Conservation (phyloP, 495 filamentous ascomycete species). For the Penicillium angulare region DNA sequence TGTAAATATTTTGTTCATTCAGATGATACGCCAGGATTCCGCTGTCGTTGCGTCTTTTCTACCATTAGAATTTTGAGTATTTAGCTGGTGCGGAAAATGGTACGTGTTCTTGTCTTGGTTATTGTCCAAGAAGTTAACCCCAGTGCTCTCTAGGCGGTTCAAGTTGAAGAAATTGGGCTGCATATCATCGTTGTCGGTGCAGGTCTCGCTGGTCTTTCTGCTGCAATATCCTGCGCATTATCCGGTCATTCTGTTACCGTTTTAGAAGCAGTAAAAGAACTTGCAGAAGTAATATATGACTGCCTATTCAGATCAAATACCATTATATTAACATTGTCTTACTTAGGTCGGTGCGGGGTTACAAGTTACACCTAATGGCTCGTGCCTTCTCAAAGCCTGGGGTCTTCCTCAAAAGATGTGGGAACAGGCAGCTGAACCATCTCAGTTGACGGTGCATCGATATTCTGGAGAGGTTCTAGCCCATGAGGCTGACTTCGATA, state of each 20-base stretch:
- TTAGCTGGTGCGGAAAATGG: background rate
- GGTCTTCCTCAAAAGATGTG: background rate
- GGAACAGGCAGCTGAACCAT: too few species aligned
- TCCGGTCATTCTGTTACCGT: background rate
- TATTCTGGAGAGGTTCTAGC: conserved; percentile 45
- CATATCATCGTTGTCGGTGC: background rate
- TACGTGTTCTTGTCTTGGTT: background rate
- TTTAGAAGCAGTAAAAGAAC: background rate
- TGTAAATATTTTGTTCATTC: background rate
- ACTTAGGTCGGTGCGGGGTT: background rate
- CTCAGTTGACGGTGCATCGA: background rate
- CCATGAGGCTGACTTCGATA: conserved; percentile 46
- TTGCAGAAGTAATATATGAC: background rate
- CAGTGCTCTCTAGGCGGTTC: background rate
- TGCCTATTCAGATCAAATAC: background rate
- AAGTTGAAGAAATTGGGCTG: too few species aligned
- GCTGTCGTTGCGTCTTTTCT: background rate
- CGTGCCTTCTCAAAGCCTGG: background rate
- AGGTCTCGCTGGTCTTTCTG: background rate
- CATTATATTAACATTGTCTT: background rate
- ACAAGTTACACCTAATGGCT: background rate
- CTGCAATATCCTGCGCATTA: background rate
- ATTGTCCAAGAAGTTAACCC: background rate
- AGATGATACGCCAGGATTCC: background rate
- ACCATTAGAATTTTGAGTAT: background rate